A percentile compares a stretch with the other conserved stretches of the same genome.
These are phyloP conservation scores for Amphicarpaea edgeworthii DNA, from an alignment of 306 rosid genomes.

Conservation along the genomic window DNA sequence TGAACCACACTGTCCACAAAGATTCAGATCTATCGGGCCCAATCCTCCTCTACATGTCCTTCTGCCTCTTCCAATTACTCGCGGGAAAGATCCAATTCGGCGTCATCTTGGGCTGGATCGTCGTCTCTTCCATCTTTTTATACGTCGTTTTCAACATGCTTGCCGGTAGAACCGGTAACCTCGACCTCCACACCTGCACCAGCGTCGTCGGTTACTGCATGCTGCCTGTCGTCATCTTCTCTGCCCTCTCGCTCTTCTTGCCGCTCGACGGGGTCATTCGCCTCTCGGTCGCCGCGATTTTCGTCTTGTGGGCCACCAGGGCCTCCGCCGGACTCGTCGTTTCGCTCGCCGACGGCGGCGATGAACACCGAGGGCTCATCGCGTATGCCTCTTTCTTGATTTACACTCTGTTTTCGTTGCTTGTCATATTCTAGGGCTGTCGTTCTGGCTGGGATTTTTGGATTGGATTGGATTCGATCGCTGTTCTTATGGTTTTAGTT, in stretches of 20 bases:
- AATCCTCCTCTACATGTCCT: conserved; percentile 81
- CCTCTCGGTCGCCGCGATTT: conserved; percentile 62
- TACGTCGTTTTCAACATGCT: conserved; percentile 94
- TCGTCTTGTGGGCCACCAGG: conserved; percentile 92
- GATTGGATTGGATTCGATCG: conserved; percentile 29
- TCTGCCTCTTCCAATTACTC: conserved; percentile 91
- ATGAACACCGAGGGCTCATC: conserved; percentile 88
- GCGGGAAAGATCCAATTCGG: conserved; percentile 97
- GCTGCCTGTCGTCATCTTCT: conserved; percentile 85
- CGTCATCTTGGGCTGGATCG: conserved; percentile 95
- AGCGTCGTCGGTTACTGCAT: conserved; percentile 91
- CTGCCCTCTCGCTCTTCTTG: conserved; percentile 77
- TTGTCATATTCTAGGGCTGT: conserved; percentile 75
- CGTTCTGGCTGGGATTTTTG: conserved; percentile 36
- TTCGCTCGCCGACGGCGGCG: conserved; percentile 88
- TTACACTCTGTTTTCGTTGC: conserved; percentile 90
- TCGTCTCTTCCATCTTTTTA: conserved; percentile 85
- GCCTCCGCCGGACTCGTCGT: conserved; percentile 80
- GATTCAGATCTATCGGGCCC: conserved; percentile 97
- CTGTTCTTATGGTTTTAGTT: conserved; percentile 48
- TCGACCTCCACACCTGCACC: conserved; percentile 90
- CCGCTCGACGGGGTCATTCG: conserved; percentile 72
- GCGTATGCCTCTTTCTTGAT: conserved; percentile 97
- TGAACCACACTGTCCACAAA: conserved; percentile 72
- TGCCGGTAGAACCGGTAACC: conserved; percentile 88